These are phyloP conservation scores for Earliella scabrosa DNA, from an alignment of 1,284 basidiomycete genomes.

Conservation along the genomic window DNA sequence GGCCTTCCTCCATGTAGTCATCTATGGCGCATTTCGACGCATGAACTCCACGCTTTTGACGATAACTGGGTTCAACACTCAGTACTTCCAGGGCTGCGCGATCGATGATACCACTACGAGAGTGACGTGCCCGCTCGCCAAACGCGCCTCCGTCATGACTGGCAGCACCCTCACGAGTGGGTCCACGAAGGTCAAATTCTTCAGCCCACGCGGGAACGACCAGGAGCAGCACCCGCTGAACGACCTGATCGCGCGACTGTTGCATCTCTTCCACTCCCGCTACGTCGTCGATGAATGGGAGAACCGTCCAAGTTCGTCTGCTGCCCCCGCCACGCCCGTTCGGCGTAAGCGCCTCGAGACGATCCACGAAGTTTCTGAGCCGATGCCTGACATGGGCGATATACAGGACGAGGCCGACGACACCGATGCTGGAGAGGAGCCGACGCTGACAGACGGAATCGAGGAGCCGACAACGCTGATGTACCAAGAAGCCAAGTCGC, in stretches of 20 bases:
- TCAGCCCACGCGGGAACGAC: neutral
- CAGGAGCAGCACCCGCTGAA: neutral
- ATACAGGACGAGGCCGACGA: no score
- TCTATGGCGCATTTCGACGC: constrained; percentile 8
- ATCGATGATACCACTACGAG: neutral
- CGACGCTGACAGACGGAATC: no score
- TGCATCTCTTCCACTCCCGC: neutral
- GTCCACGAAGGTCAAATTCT: neutral
- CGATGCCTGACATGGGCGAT: no score
- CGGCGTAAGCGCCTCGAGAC: no score
- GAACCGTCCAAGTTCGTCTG: no score
- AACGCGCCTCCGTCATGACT: neutral
- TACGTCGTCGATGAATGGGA: neutral
- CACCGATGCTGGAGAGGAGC: no score
- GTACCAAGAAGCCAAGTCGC: no score
- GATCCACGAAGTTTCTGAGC: no score
- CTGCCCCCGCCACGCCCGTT: no score
- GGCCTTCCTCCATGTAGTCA: constrained; percentile 14
- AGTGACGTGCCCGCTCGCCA: neutral
- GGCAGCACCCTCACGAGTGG: neutral
- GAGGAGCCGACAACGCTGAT: no score
- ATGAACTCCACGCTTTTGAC: neutral
- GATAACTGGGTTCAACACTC: neutral
- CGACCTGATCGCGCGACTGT: neutral
- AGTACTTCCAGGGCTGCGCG: constrained; percentile 1